These are phyloP conservation scores for Candida yuanshanica DNA, from an alignment of 805 yeast genomes.

Conservation along the genomic window DNA sequence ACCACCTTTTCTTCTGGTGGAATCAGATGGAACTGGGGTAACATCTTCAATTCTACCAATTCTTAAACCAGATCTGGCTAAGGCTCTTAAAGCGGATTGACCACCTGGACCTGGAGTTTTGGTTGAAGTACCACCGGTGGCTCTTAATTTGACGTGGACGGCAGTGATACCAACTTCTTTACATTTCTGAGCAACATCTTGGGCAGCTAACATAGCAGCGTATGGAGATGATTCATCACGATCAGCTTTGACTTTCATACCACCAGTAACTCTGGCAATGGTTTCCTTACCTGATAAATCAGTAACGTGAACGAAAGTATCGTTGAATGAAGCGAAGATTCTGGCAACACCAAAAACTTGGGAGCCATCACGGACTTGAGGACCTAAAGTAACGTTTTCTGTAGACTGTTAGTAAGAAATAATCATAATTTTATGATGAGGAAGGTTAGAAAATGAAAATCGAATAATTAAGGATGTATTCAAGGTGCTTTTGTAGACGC, in stretches of 20 bases:
- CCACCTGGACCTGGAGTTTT: slow-evolving; percentile 99
- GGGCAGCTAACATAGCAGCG: slow-evolving; percentile 99
- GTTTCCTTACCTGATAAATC: slow-evolving; percentile 99
- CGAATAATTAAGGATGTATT: no score
- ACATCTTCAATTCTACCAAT: slow-evolving; percentile 99
- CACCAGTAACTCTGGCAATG: slow-evolving; percentile 99
- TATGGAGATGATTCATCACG: slow-evolving; percentile 99
- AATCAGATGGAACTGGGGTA: slow-evolving; percentile 99
- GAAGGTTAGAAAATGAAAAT: background rate
- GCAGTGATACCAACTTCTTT: slow-evolving; percentile 99
- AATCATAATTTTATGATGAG: background rate
- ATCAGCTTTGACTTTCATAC: slow-evolving; percentile 99
- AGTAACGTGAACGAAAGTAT: slow-evolving; percentile 99
- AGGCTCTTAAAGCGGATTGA: slow-evolving; percentile 98
- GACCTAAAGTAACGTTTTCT: slow-evolving; percentile 65
- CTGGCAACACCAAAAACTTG: slow-evolving; percentile 99
- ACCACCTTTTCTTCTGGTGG: slow-evolving; percentile 99
- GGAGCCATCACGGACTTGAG: slow-evolving; percentile 93
- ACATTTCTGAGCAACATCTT: slow-evolving; percentile 98
- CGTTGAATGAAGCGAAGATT: slow-evolving; percentile 99
- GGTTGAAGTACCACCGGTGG: slow-evolving; percentile 99
- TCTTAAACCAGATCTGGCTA: slow-evolving; percentile 99
- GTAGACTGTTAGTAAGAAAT: slow-evolving; percentile 19
- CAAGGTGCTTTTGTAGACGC: no score
- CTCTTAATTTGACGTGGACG: slow-evolving; percentile 99